Conservation (phyloP, 306 rosid genomes). For the Fragaria ananassa region DNA sequence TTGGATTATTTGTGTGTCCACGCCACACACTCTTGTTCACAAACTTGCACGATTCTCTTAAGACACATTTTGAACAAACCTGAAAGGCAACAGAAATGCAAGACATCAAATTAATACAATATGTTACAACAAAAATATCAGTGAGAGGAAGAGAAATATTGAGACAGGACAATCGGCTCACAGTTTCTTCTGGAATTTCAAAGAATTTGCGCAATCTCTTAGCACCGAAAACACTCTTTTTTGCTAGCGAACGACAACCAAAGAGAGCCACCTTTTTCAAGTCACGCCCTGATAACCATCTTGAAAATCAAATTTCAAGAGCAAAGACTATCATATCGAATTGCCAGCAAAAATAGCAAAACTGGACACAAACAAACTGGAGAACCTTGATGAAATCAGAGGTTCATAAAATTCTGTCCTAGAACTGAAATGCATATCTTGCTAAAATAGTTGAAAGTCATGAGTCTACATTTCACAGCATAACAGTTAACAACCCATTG, state of each 20-base stretch:
- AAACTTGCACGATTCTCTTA: constrained; percentile 43
- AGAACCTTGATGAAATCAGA: not conserved
- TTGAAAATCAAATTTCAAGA: constrained; percentile 36
- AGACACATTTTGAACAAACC: constrained; percentile 48
- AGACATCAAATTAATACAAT: not conserved
- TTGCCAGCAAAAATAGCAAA: not conserved
- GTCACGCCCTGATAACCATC: constrained; percentile 80
- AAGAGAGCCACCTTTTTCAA: constrained; percentile 58
- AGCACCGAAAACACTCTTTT: constrained; percentile 41
- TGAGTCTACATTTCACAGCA: not conserved
- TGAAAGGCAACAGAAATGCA: constrained; percentile 12
- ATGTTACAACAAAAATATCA: not conserved
- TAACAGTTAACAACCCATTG: not conserved
- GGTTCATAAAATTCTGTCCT: not conserved
- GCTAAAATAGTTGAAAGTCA: not conserved
- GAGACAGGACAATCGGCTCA: constrained; percentile 10
- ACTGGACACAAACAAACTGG: not conserved
- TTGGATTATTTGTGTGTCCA: constrained; percentile 25
- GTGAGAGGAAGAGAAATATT: not conserved
- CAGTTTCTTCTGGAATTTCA: constrained; percentile 54
- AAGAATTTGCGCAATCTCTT: constrained; percentile 64
- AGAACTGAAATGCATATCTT: not conserved
- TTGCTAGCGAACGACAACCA: constrained; percentile 59
- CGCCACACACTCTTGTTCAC: constrained; percentile 57
- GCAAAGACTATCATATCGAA: not conserved